Percentiles rank a stretch among this genome's conserved stretches.
phyloP scores from a whole-genome alignment of 306 rosid genomes.

The Clitoria ternatea region DNA sequence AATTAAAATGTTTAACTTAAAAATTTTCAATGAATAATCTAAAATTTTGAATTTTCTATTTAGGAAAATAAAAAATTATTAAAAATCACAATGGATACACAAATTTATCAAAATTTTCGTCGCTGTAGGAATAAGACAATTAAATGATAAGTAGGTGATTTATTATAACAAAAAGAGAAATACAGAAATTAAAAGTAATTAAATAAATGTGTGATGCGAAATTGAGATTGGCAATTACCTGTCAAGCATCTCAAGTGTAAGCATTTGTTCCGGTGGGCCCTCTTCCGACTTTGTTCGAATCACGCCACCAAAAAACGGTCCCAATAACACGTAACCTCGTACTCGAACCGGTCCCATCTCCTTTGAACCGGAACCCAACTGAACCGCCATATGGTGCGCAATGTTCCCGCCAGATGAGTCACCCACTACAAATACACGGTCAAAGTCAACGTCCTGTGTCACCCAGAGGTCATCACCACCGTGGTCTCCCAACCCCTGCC shows the following conservation, averaged over 20 bases:
- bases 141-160: no score
- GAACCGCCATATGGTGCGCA: conserved; percentile 73
- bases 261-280: conserved; percentile 45
- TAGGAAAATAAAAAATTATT: no score
- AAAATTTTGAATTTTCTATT: no score
- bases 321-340: conserved; percentile 55
- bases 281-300: conserved; percentile 67
- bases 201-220: no score
- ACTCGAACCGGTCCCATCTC: conserved; percentile 42
- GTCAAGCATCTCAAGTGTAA: conserved; percentile 63
- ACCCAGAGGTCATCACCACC: conserved; percentile 46
- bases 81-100: no score
- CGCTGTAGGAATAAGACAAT: no score
- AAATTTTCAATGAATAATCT: no score
- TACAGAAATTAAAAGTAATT: no score
- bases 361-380: conserved; percentile 30
- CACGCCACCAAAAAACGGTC: conserved; percentile 82
- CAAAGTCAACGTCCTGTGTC: conserved; percentile 40
- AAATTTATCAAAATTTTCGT: no score
- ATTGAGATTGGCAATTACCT: no score
- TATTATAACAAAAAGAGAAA: no score
- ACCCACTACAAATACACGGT: conserved; percentile 51
- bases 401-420: conserved; percentile 88
- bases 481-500: conserved; percentile 8
- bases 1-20: no score